Evolutionary conservation across 306 rosid species (phyloP).

Genomic region (Morella rubra): DNA sequence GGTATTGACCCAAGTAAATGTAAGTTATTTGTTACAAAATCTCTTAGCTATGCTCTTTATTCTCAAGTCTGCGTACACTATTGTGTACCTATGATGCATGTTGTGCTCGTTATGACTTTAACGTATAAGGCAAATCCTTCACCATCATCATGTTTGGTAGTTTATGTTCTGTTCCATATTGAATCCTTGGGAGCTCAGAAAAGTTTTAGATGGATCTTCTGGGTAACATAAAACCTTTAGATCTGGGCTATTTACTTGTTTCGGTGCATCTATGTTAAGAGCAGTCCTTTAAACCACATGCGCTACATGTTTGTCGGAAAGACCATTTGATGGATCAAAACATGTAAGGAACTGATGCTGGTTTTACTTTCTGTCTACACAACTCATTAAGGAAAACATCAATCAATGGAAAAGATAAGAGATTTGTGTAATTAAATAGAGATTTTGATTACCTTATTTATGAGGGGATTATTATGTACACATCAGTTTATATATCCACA

Average conservation of each 20-base stretch:
- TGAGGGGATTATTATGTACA: too few species aligned
- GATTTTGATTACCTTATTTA: neutral
- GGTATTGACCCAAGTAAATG: slow-evolving; percentile 98
- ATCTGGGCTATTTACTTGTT: neutral
- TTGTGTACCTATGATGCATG: neutral
- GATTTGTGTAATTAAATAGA: neutral
- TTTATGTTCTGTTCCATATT: neutral
- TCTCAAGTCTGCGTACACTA: neutral
- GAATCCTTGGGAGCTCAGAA: neutral
- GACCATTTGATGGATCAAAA: neutral
- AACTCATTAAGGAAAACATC: neutral
- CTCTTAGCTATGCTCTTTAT: slow-evolving; percentile 3
- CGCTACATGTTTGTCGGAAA: neutral
- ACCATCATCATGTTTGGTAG: neutral
- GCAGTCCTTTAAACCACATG: neutral
- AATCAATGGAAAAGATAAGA: too few species aligned
- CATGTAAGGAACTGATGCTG: neutral
- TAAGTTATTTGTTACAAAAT: slow-evolving; percentile 40
- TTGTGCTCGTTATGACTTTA: neutral
- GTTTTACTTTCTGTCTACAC: neutral
- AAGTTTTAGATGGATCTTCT: neutral
- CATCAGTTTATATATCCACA: neutral
- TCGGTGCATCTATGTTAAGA: neutral
- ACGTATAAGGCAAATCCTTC: neutral
- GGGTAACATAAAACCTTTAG: neutral